phyloP scores from a whole-genome alignment of 148 eudicot species.

The Rhododendron williamsianum region DNA sequence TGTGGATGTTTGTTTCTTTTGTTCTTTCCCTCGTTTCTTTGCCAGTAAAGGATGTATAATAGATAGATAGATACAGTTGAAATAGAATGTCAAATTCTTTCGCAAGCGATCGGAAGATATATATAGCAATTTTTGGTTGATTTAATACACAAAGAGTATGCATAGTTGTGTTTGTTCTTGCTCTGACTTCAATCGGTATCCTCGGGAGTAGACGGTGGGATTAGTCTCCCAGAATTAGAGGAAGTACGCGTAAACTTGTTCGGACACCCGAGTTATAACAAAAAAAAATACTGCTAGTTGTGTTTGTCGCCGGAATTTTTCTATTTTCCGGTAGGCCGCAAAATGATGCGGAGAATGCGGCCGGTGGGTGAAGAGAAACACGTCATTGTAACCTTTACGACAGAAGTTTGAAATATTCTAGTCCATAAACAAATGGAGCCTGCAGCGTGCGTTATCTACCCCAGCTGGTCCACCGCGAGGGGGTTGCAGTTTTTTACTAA shows the following conservation, averaged over 20 bases:
- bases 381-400: background rate
- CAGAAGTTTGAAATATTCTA: too few species aligned
- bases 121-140: background rate
- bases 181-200: background rate
- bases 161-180: background rate
- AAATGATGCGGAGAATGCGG: background rate
- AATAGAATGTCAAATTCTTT: background rate
- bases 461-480: background rate
- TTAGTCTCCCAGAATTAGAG: too few species aligned
- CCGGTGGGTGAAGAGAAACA: background rate
- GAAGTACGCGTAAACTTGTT: too few species aligned
- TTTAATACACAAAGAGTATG: background rate
- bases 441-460: background rate
- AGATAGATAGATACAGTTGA: background rate
- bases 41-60: conserved; percentile 7
- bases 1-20: background rate
- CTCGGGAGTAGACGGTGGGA: too few species aligned
- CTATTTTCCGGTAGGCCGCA: background rate
- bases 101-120: background rate
- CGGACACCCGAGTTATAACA: too few species aligned
- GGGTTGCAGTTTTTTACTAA: too few species aligned
- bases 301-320: conserved; percentile 3
- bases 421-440: background rate
- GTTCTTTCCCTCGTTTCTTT: background rate
- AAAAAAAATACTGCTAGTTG: background rate